Evolutionary conservation across 176 grass and related monocot genomes (phyloP).

Genomic region (Ensete ventricosum): DNA sequence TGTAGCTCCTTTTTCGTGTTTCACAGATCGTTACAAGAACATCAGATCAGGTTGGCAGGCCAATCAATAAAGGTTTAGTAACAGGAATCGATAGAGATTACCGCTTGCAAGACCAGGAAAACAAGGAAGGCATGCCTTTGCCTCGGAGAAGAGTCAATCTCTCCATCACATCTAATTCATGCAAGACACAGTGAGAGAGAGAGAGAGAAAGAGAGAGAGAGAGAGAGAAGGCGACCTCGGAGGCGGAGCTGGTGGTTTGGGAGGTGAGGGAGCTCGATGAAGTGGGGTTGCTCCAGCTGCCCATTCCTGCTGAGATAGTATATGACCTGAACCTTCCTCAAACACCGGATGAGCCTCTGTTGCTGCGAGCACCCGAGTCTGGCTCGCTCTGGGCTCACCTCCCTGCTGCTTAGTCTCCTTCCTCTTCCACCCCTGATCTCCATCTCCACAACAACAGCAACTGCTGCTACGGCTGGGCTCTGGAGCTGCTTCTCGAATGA

Average conservation of each 20-base stretch:
- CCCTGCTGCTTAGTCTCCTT: slow-evolving; percentile 39
- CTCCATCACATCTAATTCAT: slow-evolving; percentile 60
- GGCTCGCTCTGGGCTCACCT: slow-evolving; percentile 61
- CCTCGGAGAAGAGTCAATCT: slow-evolving; percentile 76
- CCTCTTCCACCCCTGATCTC: slow-evolving; percentile 27
- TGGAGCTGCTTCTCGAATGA: background rate
- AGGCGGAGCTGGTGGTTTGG: slow-evolving; percentile 78
- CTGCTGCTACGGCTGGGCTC: background rate
- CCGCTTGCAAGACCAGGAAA: slow-evolving; percentile 99
- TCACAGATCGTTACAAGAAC: too few species aligned
- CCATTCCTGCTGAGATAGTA: slow-evolving; percentile 97
- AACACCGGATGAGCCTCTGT: slow-evolving; percentile 29
- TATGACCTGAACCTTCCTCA: slow-evolving; percentile 73
- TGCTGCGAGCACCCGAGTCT: slow-evolving; percentile 29
- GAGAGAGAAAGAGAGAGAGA: background rate
- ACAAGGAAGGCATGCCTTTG: slow-evolving; percentile 84
- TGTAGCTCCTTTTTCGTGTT: slow-evolving; percentile 61
- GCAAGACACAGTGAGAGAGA: background rate
- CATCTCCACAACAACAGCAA: slow-evolving; percentile 15
- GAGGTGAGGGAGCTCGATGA: slow-evolving; percentile 80
- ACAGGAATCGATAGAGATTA: background rate
- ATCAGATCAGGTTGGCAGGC: too few species aligned
- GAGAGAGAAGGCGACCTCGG: slow-evolving; percentile 42
- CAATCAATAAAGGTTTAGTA: too few species aligned
- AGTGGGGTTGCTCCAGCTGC: slow-evolving; percentile 93